Conservation (phyloP, 129 eudicot genomes). For the Centella asiatica region DNA sequence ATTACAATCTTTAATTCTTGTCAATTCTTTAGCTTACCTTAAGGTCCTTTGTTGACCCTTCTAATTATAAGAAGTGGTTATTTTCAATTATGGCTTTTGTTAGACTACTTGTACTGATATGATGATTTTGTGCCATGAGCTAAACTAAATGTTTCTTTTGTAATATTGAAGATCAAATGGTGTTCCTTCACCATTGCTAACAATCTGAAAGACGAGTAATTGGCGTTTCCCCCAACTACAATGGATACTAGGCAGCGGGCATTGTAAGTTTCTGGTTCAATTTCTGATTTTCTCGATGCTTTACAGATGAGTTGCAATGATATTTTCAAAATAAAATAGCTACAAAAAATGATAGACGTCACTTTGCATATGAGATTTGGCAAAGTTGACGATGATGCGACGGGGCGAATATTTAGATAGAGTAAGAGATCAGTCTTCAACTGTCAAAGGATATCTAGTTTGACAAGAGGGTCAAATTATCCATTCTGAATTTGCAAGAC, state of each 20-base stretch:
- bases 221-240: neutral
- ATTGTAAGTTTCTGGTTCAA: neutral
- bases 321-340: neutral
- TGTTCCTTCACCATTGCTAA: conserved; percentile 3
- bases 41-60: neutral
- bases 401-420: neutral
- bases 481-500: too few species aligned
- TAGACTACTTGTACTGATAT: neutral
- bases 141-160: neutral
- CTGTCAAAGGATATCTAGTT: neutral
- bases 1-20: neutral
- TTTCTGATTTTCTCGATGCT: neutral
- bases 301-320: neutral
- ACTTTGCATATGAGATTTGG: neutral
- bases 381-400: neutral
- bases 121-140: neutral
- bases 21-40: too few species aligned
- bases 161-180: conserved; percentile 3
- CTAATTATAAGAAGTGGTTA: neutral
- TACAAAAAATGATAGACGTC: neutral
- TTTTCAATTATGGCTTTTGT: neutral
- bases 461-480: neutral
- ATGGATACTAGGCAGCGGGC: conserved; percentile 21
- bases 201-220: neutral
- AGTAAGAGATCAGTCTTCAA: neutral